Base-by-base conservation (phyloP, 2,329 filamentous ascomycete species). In the Penicillium sp. region DNA sequence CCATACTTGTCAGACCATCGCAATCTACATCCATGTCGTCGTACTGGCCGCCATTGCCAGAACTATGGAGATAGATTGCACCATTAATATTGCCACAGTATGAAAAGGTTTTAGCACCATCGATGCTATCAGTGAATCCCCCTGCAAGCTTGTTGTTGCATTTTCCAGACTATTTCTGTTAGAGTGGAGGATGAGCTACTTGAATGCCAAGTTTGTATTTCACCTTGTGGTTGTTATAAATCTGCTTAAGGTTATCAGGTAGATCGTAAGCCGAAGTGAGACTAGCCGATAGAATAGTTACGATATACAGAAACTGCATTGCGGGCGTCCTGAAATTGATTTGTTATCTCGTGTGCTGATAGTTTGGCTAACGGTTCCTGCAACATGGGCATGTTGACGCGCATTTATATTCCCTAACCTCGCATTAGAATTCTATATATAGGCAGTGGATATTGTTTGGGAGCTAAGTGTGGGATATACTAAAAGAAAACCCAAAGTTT, bases 1-100 rank as follows among this genome's bases (percentile, higher is more conserved):
- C 82, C 81, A 33, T 79, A 80, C 8, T 77, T 76, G 24, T 74
- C 72, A 76, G 69, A 24, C 85, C 85, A 65, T 88, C 85, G 68
- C 85, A 88, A 74, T 86, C 85, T 58, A 87, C 78, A 66, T 87
- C 85, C 82, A 87, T 85, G 72, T 87, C 82, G 56, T 77, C 80
- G 42, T 86, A 75, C 24, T 64, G 45, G 13, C 66, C 68, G 2
- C 64, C 68, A 40, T 78, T 67, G 24, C 76, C 76, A 4, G 72
- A 68, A 49, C 80, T 80, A 60, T 82, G 80, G 15, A 87, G 71
- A 73, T 83, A 87, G 61, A 87, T 74, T 47, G 83, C 76, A 38
- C 78, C 76, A 38, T 79, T 72, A 58, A 80, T 78, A 62, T 85
- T 82, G 45, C 79, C 81, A 65, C 83, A 85, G 72, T 85, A 85